These are phyloP conservation scores for Arctium lappa DNA, from an alignment of 129 eudicot species.

Conservation along the genomic window DNA sequence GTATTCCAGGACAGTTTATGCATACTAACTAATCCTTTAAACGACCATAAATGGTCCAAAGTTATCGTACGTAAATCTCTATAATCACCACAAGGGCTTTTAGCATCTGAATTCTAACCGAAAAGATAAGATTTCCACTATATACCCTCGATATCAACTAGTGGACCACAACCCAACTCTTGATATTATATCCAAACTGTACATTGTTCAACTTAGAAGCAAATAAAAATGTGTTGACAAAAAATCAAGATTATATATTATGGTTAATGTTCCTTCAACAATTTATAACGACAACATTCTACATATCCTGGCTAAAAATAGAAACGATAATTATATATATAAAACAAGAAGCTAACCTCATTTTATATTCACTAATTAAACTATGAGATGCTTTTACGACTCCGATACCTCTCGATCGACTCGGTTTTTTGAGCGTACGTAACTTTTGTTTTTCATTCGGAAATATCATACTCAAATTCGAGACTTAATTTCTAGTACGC, in stretches of 20 bases:
- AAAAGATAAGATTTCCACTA: too few species aligned
- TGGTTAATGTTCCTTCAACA: not conserved
- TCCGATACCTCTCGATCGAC: not conserved
- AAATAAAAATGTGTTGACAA: not conserved
- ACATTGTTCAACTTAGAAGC: not conserved
- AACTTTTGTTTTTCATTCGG: not conserved
- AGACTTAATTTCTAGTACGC: not conserved
- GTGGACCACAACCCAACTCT: too few species aligned
- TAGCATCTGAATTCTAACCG: too few species aligned
- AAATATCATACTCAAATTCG: not conserved
- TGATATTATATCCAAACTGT: not conserved
- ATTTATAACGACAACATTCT: not conserved
- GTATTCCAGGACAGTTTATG: too few species aligned
- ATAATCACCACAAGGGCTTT: too few species aligned
- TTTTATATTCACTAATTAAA: slow-evolving; percentile 6
- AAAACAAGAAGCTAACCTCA: not conserved
- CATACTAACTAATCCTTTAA: too few species aligned
- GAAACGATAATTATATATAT: not conserved
- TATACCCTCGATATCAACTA: too few species aligned
- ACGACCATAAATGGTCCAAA: too few species aligned
- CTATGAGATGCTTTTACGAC: not conserved
- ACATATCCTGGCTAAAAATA: not conserved
- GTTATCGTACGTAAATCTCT: too few species aligned
- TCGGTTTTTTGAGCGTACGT: not conserved
- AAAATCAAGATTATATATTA: not conserved